A percentile compares a stretch with the other conserved stretches of the same genome.
phyloP scores from a whole-genome alignment of 2,329 filamentous ascomycete genomes.

The Emmonsiellopsis sp. region DNA sequence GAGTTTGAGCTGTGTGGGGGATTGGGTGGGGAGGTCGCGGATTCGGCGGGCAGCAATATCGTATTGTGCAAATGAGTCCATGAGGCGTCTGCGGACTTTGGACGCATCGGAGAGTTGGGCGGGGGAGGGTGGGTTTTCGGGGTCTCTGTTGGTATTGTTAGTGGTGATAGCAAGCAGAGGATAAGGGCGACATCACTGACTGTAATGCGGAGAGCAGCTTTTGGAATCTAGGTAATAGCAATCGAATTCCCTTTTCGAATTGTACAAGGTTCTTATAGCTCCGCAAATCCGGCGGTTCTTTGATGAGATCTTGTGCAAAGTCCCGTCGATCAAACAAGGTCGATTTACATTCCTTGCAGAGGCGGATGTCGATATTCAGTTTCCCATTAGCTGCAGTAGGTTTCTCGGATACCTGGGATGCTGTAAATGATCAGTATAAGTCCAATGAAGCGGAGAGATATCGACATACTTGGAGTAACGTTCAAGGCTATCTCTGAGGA shows the following conservation, averaged over 20 bases:
- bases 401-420: conserved; percentile 14
- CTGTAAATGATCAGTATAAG: neutral
- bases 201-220: conserved; percentile 65
- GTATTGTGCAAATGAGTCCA: conserved; percentile 83
- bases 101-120: conserved; percentile 74
- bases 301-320: conserved; percentile 59
- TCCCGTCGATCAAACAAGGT: conserved; percentile 66
- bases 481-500: conserved; percentile 76
- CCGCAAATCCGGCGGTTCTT: conserved; percentile 64
- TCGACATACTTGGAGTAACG: conserved; percentile 54
- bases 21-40: conserved; percentile 65
- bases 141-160: conserved; percentile 37
- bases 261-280: conserved; percentile 76
- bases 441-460: neutral
- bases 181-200: conserved; percentile 21
- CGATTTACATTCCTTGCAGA: conserved; percentile 80
- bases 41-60: conserved; percentile 72
- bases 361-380: conserved; percentile 69
- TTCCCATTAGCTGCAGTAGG: conserved; percentile 33
- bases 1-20: conserved; percentile 60
- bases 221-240: conserved; percentile 77
- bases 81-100: conserved; percentile 80
- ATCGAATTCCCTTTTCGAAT: conserved; percentile 76
- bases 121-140: conserved; percentile 53
- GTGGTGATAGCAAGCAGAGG: conserved; percentile 6